A percentile compares a stretch with the other conserved stretches of the same genome.
phyloP scores from a whole-genome alignment of 495 filamentous ascomycete species.

The Aspergillus asperescens region DNA sequence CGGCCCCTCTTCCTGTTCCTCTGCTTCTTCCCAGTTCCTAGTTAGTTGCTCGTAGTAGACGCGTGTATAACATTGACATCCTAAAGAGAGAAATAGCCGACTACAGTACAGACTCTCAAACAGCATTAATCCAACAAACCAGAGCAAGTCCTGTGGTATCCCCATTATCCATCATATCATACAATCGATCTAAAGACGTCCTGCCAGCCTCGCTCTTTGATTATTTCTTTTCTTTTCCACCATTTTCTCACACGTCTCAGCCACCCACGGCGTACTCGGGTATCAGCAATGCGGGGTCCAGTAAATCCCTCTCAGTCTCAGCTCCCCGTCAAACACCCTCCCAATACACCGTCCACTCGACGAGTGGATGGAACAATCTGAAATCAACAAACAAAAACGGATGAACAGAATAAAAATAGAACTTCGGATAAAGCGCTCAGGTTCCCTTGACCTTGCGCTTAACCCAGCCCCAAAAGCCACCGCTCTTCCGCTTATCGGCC shows the following conservation, averaged over 20 bases:
- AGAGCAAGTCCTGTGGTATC: constrained; percentile 14
- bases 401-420: constrained; percentile 5
- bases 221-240: not conserved
- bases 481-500: constrained; percentile 25
- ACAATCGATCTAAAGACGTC: constrained; percentile 1
- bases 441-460: constrained; percentile 30
- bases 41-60: no score
- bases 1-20: no score
- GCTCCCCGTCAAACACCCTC: constrained; percentile 6
- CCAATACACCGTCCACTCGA: constrained; percentile 5
- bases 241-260: no score
- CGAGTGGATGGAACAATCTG: not conserved
- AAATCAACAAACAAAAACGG: constrained; percentile 7
- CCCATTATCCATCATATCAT: constrained; percentile 11
- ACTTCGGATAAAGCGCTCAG: not conserved
- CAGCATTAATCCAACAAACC: constrained; percentile 10
- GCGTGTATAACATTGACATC: constrained; percentile 2
- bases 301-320: constrained; percentile 6
- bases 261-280: constrained; percentile 13
- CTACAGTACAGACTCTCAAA: constrained; percentile 6
- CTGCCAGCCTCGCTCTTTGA: not conserved
- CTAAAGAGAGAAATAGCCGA: constrained; percentile 4
- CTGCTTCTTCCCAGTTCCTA: no score
- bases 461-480: constrained; percentile 24
- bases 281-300: constrained; percentile 23